Conservation (phyloP, 345 rosid species). For the Abelmoschus esculentus region DNA sequence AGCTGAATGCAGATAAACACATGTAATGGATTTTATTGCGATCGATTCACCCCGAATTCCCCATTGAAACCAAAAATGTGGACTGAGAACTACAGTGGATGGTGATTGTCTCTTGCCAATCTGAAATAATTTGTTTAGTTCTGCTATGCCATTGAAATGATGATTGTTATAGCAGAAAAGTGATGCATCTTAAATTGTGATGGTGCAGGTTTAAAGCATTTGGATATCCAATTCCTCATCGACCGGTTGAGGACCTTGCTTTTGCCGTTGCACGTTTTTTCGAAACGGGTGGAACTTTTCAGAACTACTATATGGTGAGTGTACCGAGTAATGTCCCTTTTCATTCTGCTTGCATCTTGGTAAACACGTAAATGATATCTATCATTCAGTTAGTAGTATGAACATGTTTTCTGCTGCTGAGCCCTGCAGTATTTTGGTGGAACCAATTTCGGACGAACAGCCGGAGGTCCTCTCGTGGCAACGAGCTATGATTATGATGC, state of each 20-base stretch:
- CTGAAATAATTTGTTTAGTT: not conserved
- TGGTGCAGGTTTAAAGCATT: constrained; percentile 46
- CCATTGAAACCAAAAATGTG: constrained; percentile 56
- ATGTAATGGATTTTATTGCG: constrained; percentile 66
- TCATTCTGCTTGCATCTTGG: not conserved
- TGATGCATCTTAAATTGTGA: not conserved
- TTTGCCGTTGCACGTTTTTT: constrained; percentile 60
- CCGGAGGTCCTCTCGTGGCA: constrained; percentile 60
- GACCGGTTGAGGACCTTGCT: constrained; percentile 67
- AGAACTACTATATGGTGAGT: constrained; percentile 61
- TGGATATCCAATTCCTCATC: constrained; percentile 55
- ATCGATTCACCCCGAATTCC: constrained; percentile 44
- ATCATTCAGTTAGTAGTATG: not conserved
- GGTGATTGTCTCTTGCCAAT: constrained; percentile 24
- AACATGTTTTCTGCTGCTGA: not conserved
- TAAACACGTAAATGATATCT: not conserved
- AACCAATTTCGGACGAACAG: constrained; percentile 60
- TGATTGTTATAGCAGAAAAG: not conserved
- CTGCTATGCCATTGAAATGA: not conserved
- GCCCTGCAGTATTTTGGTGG: constrained; percentile 58
- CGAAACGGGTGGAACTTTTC: constrained; percentile 54
- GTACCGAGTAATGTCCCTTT: not conserved
- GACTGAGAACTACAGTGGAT: constrained; percentile 65
- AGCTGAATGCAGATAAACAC: constrained; percentile 47
- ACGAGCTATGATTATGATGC: constrained; percentile 70